phyloP scores from a whole-genome alignment of 2,329 filamentous ascomycete genomes.

The Verticillium alfalfae region DNA sequence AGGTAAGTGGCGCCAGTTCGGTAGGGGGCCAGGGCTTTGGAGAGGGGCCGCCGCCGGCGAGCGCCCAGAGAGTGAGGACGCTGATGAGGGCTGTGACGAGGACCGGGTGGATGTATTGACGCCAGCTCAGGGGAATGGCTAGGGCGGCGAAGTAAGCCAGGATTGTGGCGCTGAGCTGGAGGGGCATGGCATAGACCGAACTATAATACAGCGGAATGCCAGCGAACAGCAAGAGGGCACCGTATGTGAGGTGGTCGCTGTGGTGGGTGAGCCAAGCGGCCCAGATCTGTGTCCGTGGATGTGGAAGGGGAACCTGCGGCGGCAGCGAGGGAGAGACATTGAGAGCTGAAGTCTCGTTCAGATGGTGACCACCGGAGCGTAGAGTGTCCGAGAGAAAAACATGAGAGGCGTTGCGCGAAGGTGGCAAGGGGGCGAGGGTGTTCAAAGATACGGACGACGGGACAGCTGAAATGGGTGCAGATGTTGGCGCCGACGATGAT shows the following conservation, averaged over 20 bases:
- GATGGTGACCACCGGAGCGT: conserved; percentile 3
- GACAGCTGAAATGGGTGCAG: conserved; percentile 9
- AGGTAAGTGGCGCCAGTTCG: conserved; percentile 48
- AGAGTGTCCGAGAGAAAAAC: conserved; percentile 14
- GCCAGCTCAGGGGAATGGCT: conserved; percentile 40
- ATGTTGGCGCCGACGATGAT: conserved; percentile 15
- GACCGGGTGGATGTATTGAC: conserved; percentile 51
- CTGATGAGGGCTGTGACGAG: conserved; percentile 49
- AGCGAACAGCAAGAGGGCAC: conserved; percentile 37
- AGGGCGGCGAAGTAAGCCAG: conserved; percentile 46
- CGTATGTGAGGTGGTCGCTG: conserved; percentile 40
- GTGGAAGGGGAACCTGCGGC: conserved; percentile 32
- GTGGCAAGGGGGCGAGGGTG: conserved; percentile 9
- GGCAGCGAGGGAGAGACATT: conserved; percentile 14
- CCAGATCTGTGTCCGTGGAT: conserved; percentile 43
- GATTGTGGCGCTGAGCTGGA: conserved; percentile 40
- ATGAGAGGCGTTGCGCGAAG: conserved; percentile 11
- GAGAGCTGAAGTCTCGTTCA: background rate
- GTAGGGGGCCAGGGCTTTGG: conserved; percentile 37
- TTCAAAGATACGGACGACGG: conserved; percentile 13
- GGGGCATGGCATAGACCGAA: conserved; percentile 44
- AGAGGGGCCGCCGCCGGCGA: conserved; percentile 38
- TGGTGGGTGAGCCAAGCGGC: conserved; percentile 38
- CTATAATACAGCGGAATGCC: conserved; percentile 51
- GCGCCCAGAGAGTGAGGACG: conserved; percentile 46